These are phyloP conservation scores for Areca catechu DNA, from an alignment of 176 grass and related monocot genomes.

Conservation along the genomic window DNA sequence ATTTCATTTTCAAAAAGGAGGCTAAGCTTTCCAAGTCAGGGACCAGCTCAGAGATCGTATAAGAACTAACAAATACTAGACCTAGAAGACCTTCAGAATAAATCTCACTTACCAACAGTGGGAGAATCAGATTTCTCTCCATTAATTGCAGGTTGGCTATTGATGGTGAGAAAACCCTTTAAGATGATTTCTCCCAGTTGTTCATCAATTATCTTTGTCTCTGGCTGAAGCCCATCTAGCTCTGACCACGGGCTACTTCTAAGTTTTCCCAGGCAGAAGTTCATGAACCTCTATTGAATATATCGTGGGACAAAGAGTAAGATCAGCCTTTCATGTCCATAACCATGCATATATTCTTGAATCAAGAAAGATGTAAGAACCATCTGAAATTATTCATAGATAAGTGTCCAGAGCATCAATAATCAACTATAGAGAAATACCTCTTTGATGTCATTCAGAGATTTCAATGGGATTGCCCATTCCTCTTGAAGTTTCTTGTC, in stretches of 20 bases:
- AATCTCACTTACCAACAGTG: conserved; percentile 46
- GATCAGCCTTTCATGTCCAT: background rate
- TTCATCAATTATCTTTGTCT: conserved; percentile 76
- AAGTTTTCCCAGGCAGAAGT: conserved; percentile 57
- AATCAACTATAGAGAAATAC: conserved; percentile 27
- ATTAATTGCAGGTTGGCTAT: conserved; percentile 79
- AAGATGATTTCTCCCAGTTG: conserved; percentile 62
- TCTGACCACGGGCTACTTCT: conserved; percentile 82
- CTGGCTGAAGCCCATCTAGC: conserved; percentile 66
- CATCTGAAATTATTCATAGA: background rate
- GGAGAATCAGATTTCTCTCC: conserved; percentile 68
- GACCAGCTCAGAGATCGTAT: too few relatives aligned
- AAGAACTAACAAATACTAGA: background rate
- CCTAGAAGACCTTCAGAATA: background rate
- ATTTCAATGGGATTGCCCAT: conserved; percentile 76
- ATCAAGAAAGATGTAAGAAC: too few relatives aligned
- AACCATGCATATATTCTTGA: too few relatives aligned
- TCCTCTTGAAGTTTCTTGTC: conserved; percentile 77
- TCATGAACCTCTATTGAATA: conserved; percentile 42
- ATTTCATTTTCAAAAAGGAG: too few relatives aligned
- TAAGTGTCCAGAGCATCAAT: background rate
- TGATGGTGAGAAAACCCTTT: conserved; percentile 88
- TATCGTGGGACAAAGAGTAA: conserved; percentile 1
- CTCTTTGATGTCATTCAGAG: conserved; percentile 61
- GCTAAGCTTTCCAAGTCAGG: too few relatives aligned